Percentiles rank a stretch among this genome's conserved stretches.
These are phyloP conservation scores for Kuraishia ogatae DNA, from an alignment of 805 yeast genomes.

Conservation along the genomic window DNA sequence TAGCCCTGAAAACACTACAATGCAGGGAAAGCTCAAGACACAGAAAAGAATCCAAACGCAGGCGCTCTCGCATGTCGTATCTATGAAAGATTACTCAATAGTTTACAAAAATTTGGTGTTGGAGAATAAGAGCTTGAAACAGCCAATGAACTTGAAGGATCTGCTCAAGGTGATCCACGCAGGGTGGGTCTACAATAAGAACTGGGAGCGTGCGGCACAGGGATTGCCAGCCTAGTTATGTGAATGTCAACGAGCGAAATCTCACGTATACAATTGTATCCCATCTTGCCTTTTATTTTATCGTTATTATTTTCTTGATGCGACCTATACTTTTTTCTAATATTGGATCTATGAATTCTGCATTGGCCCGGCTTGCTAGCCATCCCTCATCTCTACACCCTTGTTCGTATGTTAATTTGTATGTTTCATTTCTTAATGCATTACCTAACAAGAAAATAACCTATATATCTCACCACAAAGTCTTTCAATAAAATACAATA, in stretches of 20 bases:
- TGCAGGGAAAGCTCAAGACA: conserved; percentile 16
- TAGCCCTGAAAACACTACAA: conserved; percentile 14
- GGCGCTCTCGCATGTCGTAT: conserved; percentile 21
- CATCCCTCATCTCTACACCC: not conserved
- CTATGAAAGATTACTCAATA: conserved; percentile 42
- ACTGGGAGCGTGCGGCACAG: conserved; percentile 41
- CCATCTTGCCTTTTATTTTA: not conserved
- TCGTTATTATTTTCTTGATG: no score
- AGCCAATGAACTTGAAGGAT: conserved; percentile 68
- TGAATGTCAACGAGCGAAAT: not conserved
- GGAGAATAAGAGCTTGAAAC: conserved; percentile 57
- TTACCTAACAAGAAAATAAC: no score
- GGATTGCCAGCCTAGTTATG: not conserved
- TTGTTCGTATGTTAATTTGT: not conserved
- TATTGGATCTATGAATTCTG: not conserved
- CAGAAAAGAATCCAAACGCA: conserved; percentile 13
- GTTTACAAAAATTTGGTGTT: conserved; percentile 66
- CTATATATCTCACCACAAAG: no score
- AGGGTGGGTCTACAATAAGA: conserved; percentile 78
- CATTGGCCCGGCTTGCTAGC: not conserved
- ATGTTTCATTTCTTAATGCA: not conserved
- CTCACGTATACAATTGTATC: not conserved
- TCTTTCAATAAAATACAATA: no score
- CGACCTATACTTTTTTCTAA: not conserved
- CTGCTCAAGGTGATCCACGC: conserved; percentile 63